Percentiles rank a stretch among this genome's conserved stretches.
These are phyloP conservation scores for Dendrocalamus sinicus DNA, from an alignment of 176 grass and related monocot genomes.

Conservation along the genomic window DNA sequence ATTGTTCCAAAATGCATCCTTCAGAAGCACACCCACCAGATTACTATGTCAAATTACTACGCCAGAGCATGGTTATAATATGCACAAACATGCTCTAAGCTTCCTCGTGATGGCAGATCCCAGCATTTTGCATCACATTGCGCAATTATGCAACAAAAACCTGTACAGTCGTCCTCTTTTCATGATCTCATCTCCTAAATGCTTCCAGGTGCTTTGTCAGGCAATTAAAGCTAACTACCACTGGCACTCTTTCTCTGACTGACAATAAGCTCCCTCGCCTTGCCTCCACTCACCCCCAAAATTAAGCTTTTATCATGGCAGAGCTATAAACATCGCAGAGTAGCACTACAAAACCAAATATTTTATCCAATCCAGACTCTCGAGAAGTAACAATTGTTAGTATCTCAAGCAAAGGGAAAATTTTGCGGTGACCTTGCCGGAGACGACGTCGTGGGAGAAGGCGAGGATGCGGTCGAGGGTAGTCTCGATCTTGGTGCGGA, in stretches of 20 bases:
- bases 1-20: neutral
- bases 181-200: neutral
- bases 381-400: neutral
- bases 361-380: neutral
- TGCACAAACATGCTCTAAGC: constrained; percentile 7
- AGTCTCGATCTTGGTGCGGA: constrained; percentile 78
- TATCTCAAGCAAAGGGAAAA: neutral
- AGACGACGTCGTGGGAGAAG: constrained; percentile 81
- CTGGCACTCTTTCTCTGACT: neutral
- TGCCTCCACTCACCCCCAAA: neutral
- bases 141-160: neutral
- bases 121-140: neutral
- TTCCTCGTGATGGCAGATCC: constrained; percentile 7
- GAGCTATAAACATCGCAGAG: neutral
- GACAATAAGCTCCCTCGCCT: neutral
- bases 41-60: constrained; percentile 14
- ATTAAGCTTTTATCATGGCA: neutral
- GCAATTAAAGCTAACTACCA: neutral
- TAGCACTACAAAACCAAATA: neutral
- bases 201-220: neutral
- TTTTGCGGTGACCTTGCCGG: constrained; percentile 62
- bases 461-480: constrained; percentile 74
- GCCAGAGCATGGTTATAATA: neutral
- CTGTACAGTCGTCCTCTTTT: neutral
- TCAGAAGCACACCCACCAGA: neutral